Conservation (phyloP, 371 early-diverging fungal genomes). For the Mucor irregularis region DNA sequence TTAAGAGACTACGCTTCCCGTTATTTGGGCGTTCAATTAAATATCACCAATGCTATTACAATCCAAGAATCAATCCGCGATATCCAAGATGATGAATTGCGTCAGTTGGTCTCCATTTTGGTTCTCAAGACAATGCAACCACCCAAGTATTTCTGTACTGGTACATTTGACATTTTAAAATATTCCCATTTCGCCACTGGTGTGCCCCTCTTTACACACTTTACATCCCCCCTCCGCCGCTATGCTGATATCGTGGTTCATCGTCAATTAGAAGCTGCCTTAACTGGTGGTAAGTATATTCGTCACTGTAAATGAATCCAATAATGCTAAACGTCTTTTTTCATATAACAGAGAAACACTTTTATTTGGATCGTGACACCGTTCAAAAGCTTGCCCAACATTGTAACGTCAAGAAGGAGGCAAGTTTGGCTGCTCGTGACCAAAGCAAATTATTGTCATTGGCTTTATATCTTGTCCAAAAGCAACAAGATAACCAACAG, state of each 20-base stretch:
- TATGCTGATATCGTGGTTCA: slow-evolving; percentile 96
- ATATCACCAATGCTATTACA: slow-evolving; percentile 43
- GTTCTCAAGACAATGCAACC: slow-evolving; percentile 77
- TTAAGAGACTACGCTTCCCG: slow-evolving; percentile 46
- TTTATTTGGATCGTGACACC: slow-evolving; percentile 52
- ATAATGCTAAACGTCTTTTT: neutral
- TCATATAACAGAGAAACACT: slow-evolving; percentile 43
- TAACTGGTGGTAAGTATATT: slow-evolving; percentile 14
- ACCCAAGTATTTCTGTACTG: slow-evolving; percentile 88
- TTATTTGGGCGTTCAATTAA: slow-evolving; percentile 51
- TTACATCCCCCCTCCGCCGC: slow-evolving; percentile 92
- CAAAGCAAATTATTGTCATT: slow-evolving; percentile 69
- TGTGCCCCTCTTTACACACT: slow-evolving; percentile 83
- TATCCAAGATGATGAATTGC: slow-evolving; percentile 53
- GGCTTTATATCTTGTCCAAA: slow-evolving; percentile 47
- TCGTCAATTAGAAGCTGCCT: slow-evolving; percentile 59
- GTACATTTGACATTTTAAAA: slow-evolving; percentile 63
- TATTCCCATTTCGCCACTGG: slow-evolving; percentile 79
- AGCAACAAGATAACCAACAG: slow-evolving; percentile 15
- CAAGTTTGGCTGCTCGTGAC: slow-evolving; percentile 69
- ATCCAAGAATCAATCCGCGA: slow-evolving; percentile 59
- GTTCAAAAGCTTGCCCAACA: slow-evolving; percentile 61
- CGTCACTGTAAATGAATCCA: neutral
- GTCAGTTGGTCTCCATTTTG: slow-evolving; percentile 61
- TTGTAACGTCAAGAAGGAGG: slow-evolving; percentile 79